Percentiles rank a stretch among this genome's conserved stretches.
phyloP scores from a whole-genome alignment of 129 eudicot genomes.

The Centaurea solstitialis region DNA sequence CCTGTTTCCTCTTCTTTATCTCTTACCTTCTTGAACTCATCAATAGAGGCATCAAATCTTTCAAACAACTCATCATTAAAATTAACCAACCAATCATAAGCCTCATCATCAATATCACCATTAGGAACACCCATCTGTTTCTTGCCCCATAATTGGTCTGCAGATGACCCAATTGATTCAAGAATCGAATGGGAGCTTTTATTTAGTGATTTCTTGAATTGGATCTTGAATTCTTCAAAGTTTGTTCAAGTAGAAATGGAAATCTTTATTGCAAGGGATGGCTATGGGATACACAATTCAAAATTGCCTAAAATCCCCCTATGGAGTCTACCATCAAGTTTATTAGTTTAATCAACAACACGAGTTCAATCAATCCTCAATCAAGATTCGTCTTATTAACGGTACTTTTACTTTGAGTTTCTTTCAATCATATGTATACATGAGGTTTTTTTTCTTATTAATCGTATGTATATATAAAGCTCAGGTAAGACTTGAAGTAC shows the following conservation, averaged over 20 bases:
- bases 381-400: too few species aligned
- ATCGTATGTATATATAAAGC: too few species aligned
- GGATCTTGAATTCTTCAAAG: constrained; percentile 56
- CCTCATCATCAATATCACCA: constrained; percentile 40
- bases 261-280: constrained; percentile 63
- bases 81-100: constrained; percentile 58
- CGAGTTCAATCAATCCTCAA: too few species aligned
- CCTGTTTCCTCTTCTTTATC: constrained; percentile 50
- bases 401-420: too few species aligned
- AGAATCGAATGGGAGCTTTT: constrained; percentile 39
- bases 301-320: too few species aligned
- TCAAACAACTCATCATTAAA: constrained; percentile 63
- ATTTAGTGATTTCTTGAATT: constrained; percentile 28
- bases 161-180: constrained; percentile 38
- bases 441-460: too few species aligned
- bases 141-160: constrained; percentile 41
- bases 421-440: too few species aligned
- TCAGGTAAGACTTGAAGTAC: too few species aligned
- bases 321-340: too few species aligned
- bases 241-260: constrained; percentile 60
- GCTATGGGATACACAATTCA: too few species aligned
- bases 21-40: constrained; percentile 47
- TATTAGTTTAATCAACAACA: too few species aligned
- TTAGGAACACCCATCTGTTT: constrained; percentile 32
- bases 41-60: constrained; percentile 58